Base-by-base conservation (phyloP, 2,329 filamentous ascomycete species). In the Colletotrichum kahawae region DNA sequence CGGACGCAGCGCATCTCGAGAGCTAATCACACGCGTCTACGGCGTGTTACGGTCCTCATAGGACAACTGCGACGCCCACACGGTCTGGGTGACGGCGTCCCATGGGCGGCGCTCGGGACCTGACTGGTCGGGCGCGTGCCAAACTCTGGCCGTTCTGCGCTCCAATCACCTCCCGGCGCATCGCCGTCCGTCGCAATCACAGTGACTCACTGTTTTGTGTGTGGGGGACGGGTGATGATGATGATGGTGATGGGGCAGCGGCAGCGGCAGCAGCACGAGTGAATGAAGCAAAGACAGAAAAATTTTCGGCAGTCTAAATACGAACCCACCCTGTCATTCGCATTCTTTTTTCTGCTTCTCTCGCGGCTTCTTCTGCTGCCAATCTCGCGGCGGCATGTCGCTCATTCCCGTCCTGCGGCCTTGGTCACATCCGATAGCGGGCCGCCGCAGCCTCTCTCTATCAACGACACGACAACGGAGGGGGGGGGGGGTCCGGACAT, bases 131-230 rank as follows among this genome's bases (percentile, higher is more conserved):
- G 72, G 60, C 71, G 67, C 72, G 69, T 67, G 56, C 63, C 36
- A 63, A 16, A 16, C 14, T 14, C 24, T 21, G 31, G 29, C 10
- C 10, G 14, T 36, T 38, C 43, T 43, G 68, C 72, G 68, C 72
- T 75, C 72, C 72, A 75, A 75, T 75, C 72, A 51, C 72, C 38
- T 69, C 24, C 38, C 57, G 72, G 72, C 72, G 72, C 72, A 75
- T 72, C 63, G 56, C 43, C 72, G 21, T 54, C 31, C 57, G 64
- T 69, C 63, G 31, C 31, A 60, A 36, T 54, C 38, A 68, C 51
- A 51, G 36, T 65, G 56, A 48, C 34, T 62, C 67, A 51, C 67
- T 62, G 31, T 67, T 67, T 62, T n/a, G 43, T 51, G 43, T 51
- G 43, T 51, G 43, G 43, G n/a, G 43, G 43, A 51, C 43, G 43